phyloP scores from a whole-genome alignment of 73 alveolate genomes.

The Durusdinium trenchii region DNA sequence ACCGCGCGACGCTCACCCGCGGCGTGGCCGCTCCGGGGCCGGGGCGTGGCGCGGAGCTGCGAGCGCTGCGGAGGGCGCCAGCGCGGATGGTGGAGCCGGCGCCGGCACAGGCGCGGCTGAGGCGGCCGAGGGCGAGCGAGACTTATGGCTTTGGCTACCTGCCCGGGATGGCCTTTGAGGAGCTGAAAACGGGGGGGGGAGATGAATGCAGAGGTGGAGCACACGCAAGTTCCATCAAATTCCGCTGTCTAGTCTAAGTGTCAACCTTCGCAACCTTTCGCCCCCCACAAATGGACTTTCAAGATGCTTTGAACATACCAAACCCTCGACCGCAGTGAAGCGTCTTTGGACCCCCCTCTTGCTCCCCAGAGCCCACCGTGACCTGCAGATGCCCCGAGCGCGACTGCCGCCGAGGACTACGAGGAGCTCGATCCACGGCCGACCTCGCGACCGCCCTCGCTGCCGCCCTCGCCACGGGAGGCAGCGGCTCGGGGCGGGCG shows the following conservation, averaged over 20 bases:
- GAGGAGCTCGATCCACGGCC: no score
- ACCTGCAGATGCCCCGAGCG: no score
- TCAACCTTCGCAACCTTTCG: no score
- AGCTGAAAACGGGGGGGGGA: neutral
- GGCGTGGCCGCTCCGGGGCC: conserved; percentile 15
- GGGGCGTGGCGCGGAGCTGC: conserved; percentile 85
- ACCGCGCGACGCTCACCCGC: neutral
- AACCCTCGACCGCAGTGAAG: no score
- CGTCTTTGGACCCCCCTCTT: neutral
- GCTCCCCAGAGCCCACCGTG: neutral
- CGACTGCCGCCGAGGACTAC: no score
- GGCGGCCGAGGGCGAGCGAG: conserved; percentile 60
- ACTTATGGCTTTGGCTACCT: conserved; percentile 80
- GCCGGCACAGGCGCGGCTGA: conserved; percentile 59
- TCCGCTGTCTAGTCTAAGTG: no score
- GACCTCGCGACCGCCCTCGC: conserved; percentile 34
- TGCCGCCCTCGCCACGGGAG: conserved; percentile 75
- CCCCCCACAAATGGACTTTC: no score
- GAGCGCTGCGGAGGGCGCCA: conserved; percentile 91
- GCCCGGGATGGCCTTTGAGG: conserved; percentile 20
- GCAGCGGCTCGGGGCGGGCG: neutral
- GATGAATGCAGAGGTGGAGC: no score
- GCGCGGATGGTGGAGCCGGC: conserved; percentile 64
- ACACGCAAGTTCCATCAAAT: no score
- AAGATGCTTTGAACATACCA: no score